Conservation (phyloP, 1,284 basidiomycete genomes). For the Pterula multifida region DNA sequence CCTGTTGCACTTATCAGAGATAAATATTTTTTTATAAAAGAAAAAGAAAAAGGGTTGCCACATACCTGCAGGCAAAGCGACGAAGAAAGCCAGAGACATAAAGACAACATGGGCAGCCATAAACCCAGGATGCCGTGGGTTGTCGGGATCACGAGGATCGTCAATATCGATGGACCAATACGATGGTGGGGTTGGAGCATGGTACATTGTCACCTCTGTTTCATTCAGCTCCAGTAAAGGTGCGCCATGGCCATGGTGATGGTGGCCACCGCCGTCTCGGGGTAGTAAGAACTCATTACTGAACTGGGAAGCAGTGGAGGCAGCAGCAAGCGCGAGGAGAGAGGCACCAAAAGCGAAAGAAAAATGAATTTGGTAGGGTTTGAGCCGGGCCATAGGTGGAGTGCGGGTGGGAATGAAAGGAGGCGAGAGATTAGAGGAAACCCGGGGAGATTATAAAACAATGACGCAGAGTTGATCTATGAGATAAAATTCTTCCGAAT, state of each 20-base stretch:
- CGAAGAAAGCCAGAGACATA: conserved; percentile 68
- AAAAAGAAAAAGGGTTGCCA: conserved; percentile 8
- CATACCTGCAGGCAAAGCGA: conserved; percentile 62
- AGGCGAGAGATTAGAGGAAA: background rate
- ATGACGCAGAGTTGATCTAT: no score
- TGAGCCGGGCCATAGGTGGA: background rate
- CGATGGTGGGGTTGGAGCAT: conserved; percentile 60
- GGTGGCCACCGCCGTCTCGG: conserved; percentile 31
- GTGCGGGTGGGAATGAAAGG: background rate
- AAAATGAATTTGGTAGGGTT: background rate
- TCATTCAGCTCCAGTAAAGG: conserved; percentile 62
- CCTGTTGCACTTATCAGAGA: conserved; percentile 27
- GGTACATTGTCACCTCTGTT: conserved; percentile 49
- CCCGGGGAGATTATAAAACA: background rate
- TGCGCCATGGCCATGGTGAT: conserved; percentile 30
- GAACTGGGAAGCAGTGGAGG: background rate
- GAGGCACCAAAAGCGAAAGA: background rate
- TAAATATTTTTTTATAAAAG: background rate
- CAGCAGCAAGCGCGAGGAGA: background rate
- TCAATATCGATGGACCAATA: conserved; percentile 72
- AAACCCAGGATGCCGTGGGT: conserved; percentile 43
- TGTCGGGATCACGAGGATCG: conserved; percentile 25
- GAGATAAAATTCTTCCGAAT: no score
- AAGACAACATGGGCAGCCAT: conserved; percentile 56
- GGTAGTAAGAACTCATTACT: conserved; percentile 1